Base-by-base conservation (phyloP, 306 rosid species). In the Corylus avellana region DNA sequence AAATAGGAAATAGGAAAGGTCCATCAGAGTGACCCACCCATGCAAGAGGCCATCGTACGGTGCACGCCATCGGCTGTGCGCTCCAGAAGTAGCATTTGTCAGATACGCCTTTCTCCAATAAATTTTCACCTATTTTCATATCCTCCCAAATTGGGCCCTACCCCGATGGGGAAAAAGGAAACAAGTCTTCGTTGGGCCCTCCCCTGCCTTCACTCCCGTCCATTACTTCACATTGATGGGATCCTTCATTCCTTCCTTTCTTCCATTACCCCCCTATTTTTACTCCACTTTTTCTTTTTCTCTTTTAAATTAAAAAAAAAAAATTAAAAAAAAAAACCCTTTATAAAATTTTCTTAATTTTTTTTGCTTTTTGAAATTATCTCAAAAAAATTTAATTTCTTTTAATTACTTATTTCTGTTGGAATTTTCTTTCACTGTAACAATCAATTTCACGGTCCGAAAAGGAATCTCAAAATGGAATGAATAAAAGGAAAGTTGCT, bases 91-190 rank as follows among this genome's bases (percentile, higher is more conserved):
- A 59, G 83, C 55, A 57, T 10, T 73, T 25, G 80, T 81, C 80
- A 81, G 75, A 75, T 37, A 39, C 64, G 47, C 54, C 87, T 87
- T 84, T 87, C 70, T 79, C 66, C 78, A 51, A 51, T 56, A 75
- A 77, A 46, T 58, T 81, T 48, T 83, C 73, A 75, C 82, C 72
- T 50, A 68, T 79, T 66, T 80, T 75, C 78, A 72, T 83, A 75
- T 32, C 6, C 6, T 39, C 5, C 44, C 4, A 39, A 5, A 12
- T 27, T 61, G 37, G 68, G 42, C 7, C 14, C 32, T 10, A 13
- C 7, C 4, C 63, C 2, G 25, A 57, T 3, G 25, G 25, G 12
- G 29, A 57, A 57, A 57, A n/a, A 8, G 63, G n/a, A 57, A 55
- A 9, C 7, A 5, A 12, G 59, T 77, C 75, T 27, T 13, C 0